Base-by-base conservation (phyloP, 1,139 yeast species). In the Ogataea hybrid region DNA sequence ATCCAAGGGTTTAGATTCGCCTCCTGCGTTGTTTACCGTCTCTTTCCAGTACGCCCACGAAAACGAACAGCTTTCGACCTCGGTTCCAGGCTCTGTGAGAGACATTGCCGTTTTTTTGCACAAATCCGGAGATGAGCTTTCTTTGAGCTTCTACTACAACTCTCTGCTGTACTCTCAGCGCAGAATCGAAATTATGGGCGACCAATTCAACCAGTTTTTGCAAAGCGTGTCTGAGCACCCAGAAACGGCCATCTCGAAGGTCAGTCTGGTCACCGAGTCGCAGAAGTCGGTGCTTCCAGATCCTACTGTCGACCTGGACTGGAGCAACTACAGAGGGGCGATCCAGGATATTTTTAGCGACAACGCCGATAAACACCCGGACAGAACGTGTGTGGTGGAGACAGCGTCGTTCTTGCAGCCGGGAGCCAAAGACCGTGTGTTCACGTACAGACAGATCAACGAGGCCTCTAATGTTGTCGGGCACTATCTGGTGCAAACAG, bases 401-500 rank as follows among this genome's bases (percentile, higher is more conserved):
- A 90, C 98, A 25, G 85, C 87, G 46, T 81, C 85, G 27, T 77
- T 81, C 52, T 58, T 81, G 54, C 71, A 77, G 34, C 69, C 81
- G 11, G 66, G 67, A 6, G 64, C 81, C 32, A 70, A 71, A 53
- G 77, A 88, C 35, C 78, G 97, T 52, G 67, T 77, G 9, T 92
- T 89, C 69, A 81, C 84, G 15, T 92, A 92, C 63, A 71, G 70
- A 54, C 96, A 89, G 61, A 90, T 92, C 55, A 81, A 92, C 62
- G 84, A 87, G 61, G 92, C 97, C 2, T 89, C 97, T n/a, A 92
- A 94, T 57, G 75, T 89, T 25, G 89, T 92, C 14, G 97, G 96
- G 30, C 94, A 92, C 63, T 85, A 87, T 57, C 75, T 92, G 56
- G 81, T 87, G 48, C 68, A 76, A 32, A 77, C 85, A 2, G 97